Evolutionary conservation across 2,329 filamentous ascomycete species (phyloP).

Genomic region (Magnaporthiopsis rhizophila): DNA sequence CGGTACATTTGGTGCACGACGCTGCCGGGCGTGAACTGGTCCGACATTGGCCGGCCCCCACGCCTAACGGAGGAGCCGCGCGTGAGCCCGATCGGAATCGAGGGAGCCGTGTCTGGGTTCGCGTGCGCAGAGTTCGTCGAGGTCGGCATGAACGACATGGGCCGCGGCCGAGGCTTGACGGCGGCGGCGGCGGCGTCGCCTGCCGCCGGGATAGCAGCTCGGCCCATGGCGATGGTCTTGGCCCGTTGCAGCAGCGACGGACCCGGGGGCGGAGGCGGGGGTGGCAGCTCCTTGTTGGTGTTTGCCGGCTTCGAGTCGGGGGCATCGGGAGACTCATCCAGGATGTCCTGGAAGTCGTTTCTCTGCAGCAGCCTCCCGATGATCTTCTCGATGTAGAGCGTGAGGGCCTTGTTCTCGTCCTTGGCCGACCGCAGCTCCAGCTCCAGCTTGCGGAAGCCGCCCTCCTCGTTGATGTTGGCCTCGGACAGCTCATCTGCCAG

Average conservation of each 20-base stretch:
- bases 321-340: conserved; percentile 67
- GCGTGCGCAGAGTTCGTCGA: conserved; percentile 26
- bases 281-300: conserved; percentile 77
- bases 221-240: conserved; percentile 49
- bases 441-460: conserved; percentile 60
- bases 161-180: conserved; percentile 39
- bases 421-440: conserved; percentile 66
- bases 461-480: conserved; percentile 46
- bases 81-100: conserved; percentile 59
- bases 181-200: conserved; percentile 1
- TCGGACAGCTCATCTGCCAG: conserved; percentile 86
- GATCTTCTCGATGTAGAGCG: conserved; percentile 98
- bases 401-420: conserved; percentile 95
- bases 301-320: conserved; percentile 34
- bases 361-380: conserved; percentile 91
- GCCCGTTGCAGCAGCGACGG: conserved; percentile 51
- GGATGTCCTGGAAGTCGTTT: conserved; percentile 88
- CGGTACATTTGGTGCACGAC: conserved; percentile 89
- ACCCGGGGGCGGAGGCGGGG: conserved; percentile 52
- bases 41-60: conserved; percentile 47
- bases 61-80: conserved; percentile 47
- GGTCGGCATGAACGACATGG: conserved; percentile 48
- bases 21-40: conserved; percentile 49
- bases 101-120: conserved; percentile 67
- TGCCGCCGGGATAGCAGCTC: conserved; percentile 11